Conservation (phyloP, 2,329 filamentous ascomycete genomes). For the Pseudogymnoascus sp. region DNA sequence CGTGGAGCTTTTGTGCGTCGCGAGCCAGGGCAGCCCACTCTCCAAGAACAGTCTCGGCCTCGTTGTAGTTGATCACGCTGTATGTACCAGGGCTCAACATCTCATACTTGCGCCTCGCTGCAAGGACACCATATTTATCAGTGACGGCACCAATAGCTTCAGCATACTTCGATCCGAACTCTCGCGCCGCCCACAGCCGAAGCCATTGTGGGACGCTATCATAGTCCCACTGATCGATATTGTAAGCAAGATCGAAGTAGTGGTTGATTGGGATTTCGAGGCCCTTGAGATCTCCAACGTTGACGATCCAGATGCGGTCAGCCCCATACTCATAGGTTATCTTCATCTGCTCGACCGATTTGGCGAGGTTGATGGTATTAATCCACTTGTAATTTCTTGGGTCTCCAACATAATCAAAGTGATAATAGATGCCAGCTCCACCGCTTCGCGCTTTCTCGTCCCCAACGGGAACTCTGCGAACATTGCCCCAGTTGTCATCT, state of each 20-base stretch:
- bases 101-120: slow-evolving; percentile 54
- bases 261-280: slow-evolving; percentile 57
- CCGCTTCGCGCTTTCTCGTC: slow-evolving; percentile 49
- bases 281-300: slow-evolving; percentile 56
- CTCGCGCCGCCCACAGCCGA: slow-evolving; percentile 45
- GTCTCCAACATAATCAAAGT: slow-evolving; percentile 43
- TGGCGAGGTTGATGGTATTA: slow-evolving; percentile 57
- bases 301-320: slow-evolving; percentile 52
- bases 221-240: slow-evolving; percentile 48
- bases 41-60: slow-evolving; percentile 49
- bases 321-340: slow-evolving; percentile 49
- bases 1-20: slow-evolving; percentile 48
- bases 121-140: slow-evolving; percentile 48
- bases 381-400: slow-evolving; percentile 49
- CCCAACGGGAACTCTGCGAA: slow-evolving; percentile 49
- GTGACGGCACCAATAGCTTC: slow-evolving; percentile 43
- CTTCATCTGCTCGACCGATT: slow-evolving; percentile 58
- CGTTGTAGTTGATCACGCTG: slow-evolving; percentile 55
- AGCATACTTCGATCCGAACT: slow-evolving; percentile 44
- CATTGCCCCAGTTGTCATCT: slow-evolving; percentile 61
- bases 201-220: slow-evolving; percentile 50
- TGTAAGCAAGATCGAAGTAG: slow-evolving; percentile 61
- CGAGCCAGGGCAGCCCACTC: slow-evolving; percentile 46
- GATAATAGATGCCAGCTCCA: slow-evolving; percentile 58
- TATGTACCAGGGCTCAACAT: slow-evolving; percentile 50